These are phyloP conservation scores for Chiua virens DNA, from an alignment of 768 basidiomycete genomes.

Conservation along the genomic window DNA sequence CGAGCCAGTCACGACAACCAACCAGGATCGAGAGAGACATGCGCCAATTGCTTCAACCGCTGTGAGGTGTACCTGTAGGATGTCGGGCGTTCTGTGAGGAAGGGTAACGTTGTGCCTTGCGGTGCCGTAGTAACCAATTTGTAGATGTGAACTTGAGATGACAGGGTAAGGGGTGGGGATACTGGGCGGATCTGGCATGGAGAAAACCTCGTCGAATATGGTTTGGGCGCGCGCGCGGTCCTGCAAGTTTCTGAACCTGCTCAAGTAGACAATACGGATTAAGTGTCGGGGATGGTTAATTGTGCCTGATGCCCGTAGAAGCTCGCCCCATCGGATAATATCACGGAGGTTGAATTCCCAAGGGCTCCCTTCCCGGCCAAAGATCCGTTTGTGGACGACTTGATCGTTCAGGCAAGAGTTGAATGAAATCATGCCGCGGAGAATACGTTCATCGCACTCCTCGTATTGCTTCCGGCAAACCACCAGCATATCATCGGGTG, in stretches of 20 bases:
- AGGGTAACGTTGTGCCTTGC: slow-evolving; percentile 33
- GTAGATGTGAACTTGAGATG: slow-evolving; percentile 47
- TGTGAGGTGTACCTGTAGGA: slow-evolving; percentile 63
- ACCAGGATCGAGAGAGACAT: slow-evolving; percentile 76
- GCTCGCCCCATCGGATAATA: slow-evolving; percentile 82
- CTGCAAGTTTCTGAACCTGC: slow-evolving; percentile 74
- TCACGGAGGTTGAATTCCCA: slow-evolving; percentile 99
- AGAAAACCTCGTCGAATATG: slow-evolving; percentile 58
- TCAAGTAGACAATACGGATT: slow-evolving; percentile 74
- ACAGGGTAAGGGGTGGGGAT: slow-evolving; percentile 38
- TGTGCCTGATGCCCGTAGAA: slow-evolving; percentile 38
- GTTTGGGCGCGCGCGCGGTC: slow-evolving; percentile 58
- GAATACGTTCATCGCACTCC: slow-evolving; percentile 46
- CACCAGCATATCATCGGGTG: slow-evolving; percentile 68
- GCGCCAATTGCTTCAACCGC: slow-evolving; percentile 74
- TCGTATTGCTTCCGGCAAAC: slow-evolving; percentile 80
- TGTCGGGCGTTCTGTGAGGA: slow-evolving; percentile 43
- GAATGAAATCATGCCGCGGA: slow-evolving; percentile 80
- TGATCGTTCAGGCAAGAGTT: slow-evolving; percentile 70
- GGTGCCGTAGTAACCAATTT: slow-evolving; percentile 63
- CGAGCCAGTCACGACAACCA: slow-evolving; percentile 83
- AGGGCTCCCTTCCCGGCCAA: slow-evolving; percentile 80
- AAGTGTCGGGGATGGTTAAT: slow-evolving; percentile 56
- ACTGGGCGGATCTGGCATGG: slow-evolving; percentile 32
- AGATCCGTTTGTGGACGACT: slow-evolving; percentile 59